phyloP scores from a whole-genome alignment of 495 filamentous ascomycete species.

The Wilcoxina mikolae region DNA sequence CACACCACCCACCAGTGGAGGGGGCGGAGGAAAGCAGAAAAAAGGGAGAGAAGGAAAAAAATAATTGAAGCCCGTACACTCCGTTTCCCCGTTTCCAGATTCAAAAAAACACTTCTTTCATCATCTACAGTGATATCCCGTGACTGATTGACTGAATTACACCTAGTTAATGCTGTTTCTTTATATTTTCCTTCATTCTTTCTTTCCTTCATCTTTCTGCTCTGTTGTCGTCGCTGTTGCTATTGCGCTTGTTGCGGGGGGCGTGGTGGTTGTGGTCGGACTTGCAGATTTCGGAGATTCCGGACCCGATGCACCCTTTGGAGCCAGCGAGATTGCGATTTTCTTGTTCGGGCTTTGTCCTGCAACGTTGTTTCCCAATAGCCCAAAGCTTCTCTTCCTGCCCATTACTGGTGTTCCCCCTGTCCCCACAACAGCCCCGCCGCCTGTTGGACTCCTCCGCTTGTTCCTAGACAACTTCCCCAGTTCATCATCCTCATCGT shows the following conservation, averaged over 20 bases:
- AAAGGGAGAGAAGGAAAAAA: neutral
- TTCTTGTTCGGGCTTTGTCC: slow-evolving; percentile 22
- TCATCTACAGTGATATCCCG: no score
- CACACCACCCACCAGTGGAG: neutral
- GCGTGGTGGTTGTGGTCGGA: neutral
- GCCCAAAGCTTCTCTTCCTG: slow-evolving; percentile 32
- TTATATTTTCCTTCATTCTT: neutral
- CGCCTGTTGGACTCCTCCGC: slow-evolving; percentile 41
- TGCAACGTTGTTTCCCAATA: neutral
- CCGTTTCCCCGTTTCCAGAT: neutral
- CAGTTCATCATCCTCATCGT: slow-evolving; percentile 66
- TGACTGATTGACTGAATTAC: no score
- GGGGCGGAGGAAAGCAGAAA: neutral
- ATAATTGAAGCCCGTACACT: neutral
- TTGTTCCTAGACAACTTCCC: slow-evolving; percentile 57
- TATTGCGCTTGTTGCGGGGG: neutral
- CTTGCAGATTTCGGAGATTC: neutral
- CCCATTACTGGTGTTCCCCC: slow-evolving; percentile 28
- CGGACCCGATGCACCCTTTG: neutral
- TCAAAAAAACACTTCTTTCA: neutral
- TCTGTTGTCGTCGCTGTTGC: neutral
- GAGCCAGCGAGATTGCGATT: slow-evolving; percentile 30
- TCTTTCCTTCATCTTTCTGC: slow-evolving; percentile 4
- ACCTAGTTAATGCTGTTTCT: no score
- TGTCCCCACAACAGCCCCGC: slow-evolving; percentile 27